Evolutionary conservation across 179 eudicot genomes (phyloP).

Genomic region (Spergularia azorica): DNA sequence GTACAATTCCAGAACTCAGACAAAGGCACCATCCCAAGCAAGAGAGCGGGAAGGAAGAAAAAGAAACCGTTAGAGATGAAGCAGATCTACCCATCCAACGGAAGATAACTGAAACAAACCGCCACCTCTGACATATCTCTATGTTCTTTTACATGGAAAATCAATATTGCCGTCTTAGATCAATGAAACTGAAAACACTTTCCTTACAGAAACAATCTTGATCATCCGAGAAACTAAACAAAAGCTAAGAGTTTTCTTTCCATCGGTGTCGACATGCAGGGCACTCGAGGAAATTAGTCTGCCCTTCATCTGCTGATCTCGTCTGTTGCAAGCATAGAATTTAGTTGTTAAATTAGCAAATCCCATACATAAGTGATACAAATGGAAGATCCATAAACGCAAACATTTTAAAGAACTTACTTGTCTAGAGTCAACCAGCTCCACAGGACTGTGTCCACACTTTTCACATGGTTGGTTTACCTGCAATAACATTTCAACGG

Average conservation of each 20-base stretch:
- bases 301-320: slow-evolving; percentile 59
- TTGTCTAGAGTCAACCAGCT: slow-evolving; percentile 47
- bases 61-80: too few species aligned
- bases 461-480: slow-evolving; percentile 49
- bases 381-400: background rate
- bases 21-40: too few species aligned
- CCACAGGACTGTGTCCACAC: slow-evolving; percentile 45
- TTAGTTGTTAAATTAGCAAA: slow-evolving; percentile 15
- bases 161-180: too few species aligned
- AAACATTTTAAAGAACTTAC: slow-evolving; percentile 24
- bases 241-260: slow-evolving; percentile 46
- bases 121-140: too few species aligned
- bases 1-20: too few species aligned
- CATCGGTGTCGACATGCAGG: slow-evolving; percentile 49
- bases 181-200: background rate
- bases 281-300: slow-evolving; percentile 51
- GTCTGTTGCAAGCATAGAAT: slow-evolving; percentile 30
- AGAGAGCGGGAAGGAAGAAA: too few species aligned
- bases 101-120: too few species aligned
- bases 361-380: background rate
- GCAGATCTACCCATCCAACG: too few species aligned
- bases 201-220: background rate
- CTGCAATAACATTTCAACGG: slow-evolving; percentile 27
- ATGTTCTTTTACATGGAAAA: too few species aligned
- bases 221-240: background rate